Evolutionary conservation across 805 yeast species (phyloP).

Genomic region (Starmera amethionina): DNA sequence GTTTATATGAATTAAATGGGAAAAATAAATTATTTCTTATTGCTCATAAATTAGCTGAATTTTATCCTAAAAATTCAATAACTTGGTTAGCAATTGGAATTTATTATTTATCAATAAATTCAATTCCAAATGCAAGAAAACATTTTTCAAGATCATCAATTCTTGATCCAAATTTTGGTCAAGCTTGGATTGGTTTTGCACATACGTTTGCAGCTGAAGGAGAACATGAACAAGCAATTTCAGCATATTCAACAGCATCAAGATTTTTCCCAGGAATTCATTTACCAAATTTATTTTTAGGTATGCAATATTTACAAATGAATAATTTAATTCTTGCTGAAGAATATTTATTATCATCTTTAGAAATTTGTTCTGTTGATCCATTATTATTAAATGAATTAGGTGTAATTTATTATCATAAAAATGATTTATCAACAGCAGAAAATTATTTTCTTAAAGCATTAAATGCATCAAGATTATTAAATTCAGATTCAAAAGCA

Average conservation of each 20-base stretch:
- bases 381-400: slow-evolving; percentile 85
- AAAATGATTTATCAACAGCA: slow-evolving; percentile 54
- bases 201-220: slow-evolving; percentile 97
- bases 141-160: slow-evolving; percentile 85
- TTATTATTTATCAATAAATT: slow-evolving; percentile 68
- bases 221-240: slow-evolving; percentile 97
- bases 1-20: slow-evolving; percentile 77
- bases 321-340: slow-evolving; percentile 74
- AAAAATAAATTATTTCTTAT: slow-evolving; percentile 69
- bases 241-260: slow-evolving; percentile 95
- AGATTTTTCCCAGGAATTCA: slow-evolving; percentile 87
- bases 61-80: slow-evolving; percentile 68
- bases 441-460: slow-evolving; percentile 67
- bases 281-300: slow-evolving; percentile 79
- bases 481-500: slow-evolving; percentile 72
- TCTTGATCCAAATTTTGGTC: slow-evolving; percentile 81
- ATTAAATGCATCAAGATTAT: slow-evolving; percentile 50
- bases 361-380: slow-evolving; percentile 71
- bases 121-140: slow-evolving; percentile 73
- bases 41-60: slow-evolving; percentile 80
- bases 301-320: slow-evolving; percentile 93
- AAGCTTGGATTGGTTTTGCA: slow-evolving; percentile 98
- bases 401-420: slow-evolving; percentile 86
- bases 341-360: slow-evolving; percentile 72
- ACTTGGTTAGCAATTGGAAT: slow-evolving; percentile 93